Percentiles rank a stretch among this genome's conserved stretches.
phyloP scores from a whole-genome alignment of 108 stramenopile genomes.

The Skeletonema costatum region DNA sequence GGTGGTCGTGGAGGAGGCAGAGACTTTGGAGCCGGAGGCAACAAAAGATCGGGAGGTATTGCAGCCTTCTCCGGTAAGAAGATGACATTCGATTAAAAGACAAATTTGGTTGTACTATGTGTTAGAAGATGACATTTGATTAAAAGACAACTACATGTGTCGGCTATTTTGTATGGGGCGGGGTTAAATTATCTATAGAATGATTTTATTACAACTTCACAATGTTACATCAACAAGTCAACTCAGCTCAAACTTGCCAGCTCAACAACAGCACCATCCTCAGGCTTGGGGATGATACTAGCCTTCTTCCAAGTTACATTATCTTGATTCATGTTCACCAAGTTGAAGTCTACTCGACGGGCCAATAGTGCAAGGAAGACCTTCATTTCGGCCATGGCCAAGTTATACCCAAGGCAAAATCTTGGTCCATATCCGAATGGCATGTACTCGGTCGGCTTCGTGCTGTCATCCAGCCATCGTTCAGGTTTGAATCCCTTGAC shows the following conservation, averaged over 20 bases:
- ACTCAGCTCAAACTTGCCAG: slow-evolving; percentile 16
- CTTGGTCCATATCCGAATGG: slow-evolving; percentile 58
- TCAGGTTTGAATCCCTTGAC: slow-evolving; percentile 50
- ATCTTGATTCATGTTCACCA: slow-evolving; percentile 32
- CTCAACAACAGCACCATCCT: slow-evolving; percentile 29
- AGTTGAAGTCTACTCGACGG: slow-evolving; percentile 45
- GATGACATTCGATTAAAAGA: neutral
- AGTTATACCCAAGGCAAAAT: slow-evolving; percentile 52
- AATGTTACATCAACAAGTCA: neutral
- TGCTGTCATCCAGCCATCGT: slow-evolving; percentile 40
- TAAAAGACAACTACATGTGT: neutral
- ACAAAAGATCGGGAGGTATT: slow-evolving; percentile 74
- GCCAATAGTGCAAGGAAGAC: slow-evolving; percentile 64
- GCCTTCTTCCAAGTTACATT: slow-evolving; percentile 29
- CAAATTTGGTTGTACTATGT: neutral
- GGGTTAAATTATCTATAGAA: neutral
- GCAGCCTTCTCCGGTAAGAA: slow-evolving; percentile 78
- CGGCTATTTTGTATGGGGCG: neutral
- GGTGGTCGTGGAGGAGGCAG: slow-evolving; percentile 63
- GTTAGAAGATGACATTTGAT: neutral
- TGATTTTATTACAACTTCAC: neutral
- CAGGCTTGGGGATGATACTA: slow-evolving; percentile 41
- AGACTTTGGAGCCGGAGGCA: slow-evolving; percentile 55
- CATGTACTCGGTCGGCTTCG: slow-evolving; percentile 48
- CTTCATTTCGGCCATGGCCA: slow-evolving; percentile 65